These are phyloP conservation scores for Bipolaris gigantea DNA, from an alignment of 2,329 filamentous ascomycete species.

Conservation along the genomic window DNA sequence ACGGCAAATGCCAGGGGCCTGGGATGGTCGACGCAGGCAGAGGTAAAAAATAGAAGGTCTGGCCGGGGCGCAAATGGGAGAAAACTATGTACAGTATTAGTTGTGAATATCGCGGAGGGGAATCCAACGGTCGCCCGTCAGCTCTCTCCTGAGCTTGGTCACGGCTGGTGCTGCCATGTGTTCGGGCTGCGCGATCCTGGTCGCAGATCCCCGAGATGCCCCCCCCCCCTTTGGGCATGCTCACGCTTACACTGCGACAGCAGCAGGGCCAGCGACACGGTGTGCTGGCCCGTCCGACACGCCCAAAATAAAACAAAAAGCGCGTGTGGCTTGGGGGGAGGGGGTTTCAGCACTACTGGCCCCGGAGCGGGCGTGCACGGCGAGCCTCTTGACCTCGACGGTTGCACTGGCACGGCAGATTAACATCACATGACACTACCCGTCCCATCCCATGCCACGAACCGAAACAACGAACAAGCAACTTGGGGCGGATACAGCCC, in stretches of 20 bases:
- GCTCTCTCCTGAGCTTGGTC: slow-evolving; percentile 20
- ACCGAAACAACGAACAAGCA: slow-evolving; percentile 2
- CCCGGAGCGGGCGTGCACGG: neutral
- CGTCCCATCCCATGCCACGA: neutral
- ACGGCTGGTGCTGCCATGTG: slow-evolving; percentile 9
- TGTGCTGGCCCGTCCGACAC: neutral
- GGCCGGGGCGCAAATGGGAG: slow-evolving; percentile 1
- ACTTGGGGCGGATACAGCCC: neutral
- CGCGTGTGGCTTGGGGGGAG: neutral
- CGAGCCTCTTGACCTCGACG: neutral
- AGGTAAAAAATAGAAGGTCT: slow-evolving; percentile 10
- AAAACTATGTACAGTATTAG: neutral
- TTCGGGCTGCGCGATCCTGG: slow-evolving; percentile 20
- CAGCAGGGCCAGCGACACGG: neutral
- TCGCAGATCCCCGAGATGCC: slow-evolving; percentile 26
- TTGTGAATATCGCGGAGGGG: slow-evolving; percentile 14
- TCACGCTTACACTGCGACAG: too few relatives aligned
- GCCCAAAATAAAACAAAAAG: neutral
- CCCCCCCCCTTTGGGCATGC: neutral
- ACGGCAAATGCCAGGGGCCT: slow-evolving; percentile 31
- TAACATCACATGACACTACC: neutral
- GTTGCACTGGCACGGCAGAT: slow-evolving; percentile 11
- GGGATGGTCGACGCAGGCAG: slow-evolving; percentile 12
- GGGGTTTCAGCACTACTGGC: neutral
- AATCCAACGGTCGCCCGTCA: slow-evolving; percentile 1